These are phyloP conservation scores for Hamamelis virginiana DNA, from an alignment of 164 flowering plant genomes.

Conservation along the genomic window DNA sequence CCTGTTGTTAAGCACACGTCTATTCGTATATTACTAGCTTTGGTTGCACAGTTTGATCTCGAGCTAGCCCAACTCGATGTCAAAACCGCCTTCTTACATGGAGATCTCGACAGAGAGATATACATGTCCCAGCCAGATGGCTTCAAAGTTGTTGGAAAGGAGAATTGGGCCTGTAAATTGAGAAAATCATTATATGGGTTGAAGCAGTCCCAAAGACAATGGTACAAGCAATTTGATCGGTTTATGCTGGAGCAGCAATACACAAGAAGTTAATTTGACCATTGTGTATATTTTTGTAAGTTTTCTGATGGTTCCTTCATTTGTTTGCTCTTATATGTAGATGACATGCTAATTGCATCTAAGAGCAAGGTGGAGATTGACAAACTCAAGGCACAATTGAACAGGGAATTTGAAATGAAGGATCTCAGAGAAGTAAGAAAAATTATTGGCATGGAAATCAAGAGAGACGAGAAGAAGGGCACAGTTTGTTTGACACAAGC, in stretches of 20 bases:
- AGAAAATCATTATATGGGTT: background rate
- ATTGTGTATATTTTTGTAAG: background rate
- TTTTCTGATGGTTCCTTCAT: background rate
- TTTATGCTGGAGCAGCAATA: background rate
- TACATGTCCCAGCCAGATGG: background rate
- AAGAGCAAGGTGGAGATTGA: too few relatives aligned
- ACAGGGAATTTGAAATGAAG: too few relatives aligned
- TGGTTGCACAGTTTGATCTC: conserved; percentile 7
- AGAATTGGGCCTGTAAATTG: conserved; percentile 1
- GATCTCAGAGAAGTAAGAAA: too few relatives aligned
- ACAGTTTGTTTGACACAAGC: background rate
- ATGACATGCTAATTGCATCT: background rate
- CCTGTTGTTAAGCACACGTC: too few relatives aligned
- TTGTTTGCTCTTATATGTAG: background rate
- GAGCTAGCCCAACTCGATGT: conserved; percentile 4
- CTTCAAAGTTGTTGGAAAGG: background rate
- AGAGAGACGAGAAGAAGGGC: too few relatives aligned
- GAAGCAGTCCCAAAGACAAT: background rate
- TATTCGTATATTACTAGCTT: background rate
- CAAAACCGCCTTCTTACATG: conserved; percentile 1
- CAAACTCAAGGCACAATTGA: too few relatives aligned
- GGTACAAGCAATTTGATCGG: background rate
- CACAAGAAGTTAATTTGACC: background rate
- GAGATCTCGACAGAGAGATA: background rate
- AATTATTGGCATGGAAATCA: too few relatives aligned